Evolutionary conservation across 108 stramenopile species (phyloP).

Genomic region (Nannochloropsis gaditana): DNA sequence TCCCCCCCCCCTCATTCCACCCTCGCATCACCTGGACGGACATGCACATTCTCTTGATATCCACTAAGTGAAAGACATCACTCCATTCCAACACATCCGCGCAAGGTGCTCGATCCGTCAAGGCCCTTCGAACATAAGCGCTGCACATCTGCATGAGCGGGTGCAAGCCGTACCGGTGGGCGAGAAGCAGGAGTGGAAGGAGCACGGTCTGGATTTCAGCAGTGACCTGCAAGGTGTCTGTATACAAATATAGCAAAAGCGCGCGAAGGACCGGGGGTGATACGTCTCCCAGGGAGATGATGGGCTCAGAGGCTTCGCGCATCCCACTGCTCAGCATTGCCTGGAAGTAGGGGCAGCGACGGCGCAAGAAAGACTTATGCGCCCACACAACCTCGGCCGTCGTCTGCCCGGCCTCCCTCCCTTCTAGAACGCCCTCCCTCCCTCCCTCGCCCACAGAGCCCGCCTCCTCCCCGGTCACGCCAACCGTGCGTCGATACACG

Average conservation of each 20-base stretch:
- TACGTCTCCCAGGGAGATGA: slow-evolving; percentile 27
- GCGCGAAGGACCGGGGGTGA: slow-evolving; percentile 35
- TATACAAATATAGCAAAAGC: slow-evolving; percentile 38
- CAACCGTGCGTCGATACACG: not conserved
- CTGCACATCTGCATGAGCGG: not conserved
- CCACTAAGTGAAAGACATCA: not conserved
- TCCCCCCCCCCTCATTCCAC: not conserved
- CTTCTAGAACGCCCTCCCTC: not conserved
- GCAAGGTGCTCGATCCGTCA: slow-evolving; percentile 8
- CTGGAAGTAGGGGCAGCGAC: slow-evolving; percentile 16
- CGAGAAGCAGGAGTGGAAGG: not conserved
- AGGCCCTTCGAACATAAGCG: not conserved
- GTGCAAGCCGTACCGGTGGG: not conserved
- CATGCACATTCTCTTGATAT: not conserved
- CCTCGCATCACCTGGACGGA: not conserved
- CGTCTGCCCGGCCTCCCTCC: not conserved
- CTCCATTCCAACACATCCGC: not conserved
- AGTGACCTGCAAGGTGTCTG: slow-evolving; percentile 29
- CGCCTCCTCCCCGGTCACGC: not conserved
- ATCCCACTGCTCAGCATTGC: slow-evolving; percentile 27
- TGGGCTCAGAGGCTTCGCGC: slow-evolving; percentile 26
- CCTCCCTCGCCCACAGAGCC: not conserved
- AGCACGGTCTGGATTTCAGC: slow-evolving; percentile 26
- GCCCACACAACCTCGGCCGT: not conserved
- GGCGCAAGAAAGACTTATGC: not conserved